phyloP scores from a whole-genome alignment of 2,329 filamentous ascomycete genomes.

The Parastagonospora nodorum region DNA sequence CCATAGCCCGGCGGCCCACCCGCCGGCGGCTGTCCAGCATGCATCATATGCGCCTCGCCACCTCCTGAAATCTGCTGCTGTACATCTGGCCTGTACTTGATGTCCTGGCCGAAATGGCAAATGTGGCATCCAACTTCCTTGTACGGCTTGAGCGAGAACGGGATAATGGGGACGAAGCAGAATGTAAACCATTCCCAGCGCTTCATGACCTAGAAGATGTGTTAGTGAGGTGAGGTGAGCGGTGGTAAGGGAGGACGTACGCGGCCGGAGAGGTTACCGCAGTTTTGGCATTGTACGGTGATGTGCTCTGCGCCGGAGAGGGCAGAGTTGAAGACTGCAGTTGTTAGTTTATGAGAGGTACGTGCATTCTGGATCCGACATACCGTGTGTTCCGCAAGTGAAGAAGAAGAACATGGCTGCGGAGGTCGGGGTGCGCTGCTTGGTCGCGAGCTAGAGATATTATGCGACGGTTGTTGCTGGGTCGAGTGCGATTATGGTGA shows the following conservation, averaged over 20 bases:
- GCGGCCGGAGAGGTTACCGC: conserved; percentile 55
- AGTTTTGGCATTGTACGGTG: conserved; percentile 58
- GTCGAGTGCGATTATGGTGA: background rate
- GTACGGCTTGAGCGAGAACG: conserved; percentile 63
- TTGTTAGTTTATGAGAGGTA: background rate
- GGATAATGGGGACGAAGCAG: conserved; percentile 76
- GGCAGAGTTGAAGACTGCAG: conserved; percentile 51
- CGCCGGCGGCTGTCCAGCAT: conserved; percentile 15
- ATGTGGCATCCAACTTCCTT: conserved; percentile 74
- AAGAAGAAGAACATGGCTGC: conserved; percentile 55
- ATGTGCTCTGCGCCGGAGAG: conserved; percentile 56
- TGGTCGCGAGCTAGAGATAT: background rate
- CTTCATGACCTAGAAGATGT: conserved; percentile 12
- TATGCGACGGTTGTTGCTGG: background rate
- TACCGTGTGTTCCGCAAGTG: conserved; percentile 57
- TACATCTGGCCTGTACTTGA: conserved; percentile 51
- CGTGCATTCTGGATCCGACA: conserved; percentile 10
- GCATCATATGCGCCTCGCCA: conserved; percentile 23
- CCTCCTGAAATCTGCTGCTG: conserved; percentile 33
- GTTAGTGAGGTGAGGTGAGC: background rate
- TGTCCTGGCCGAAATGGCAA: conserved; percentile 74
- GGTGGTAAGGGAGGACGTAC: conserved; percentile 26
- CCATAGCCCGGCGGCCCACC: conserved; percentile 7
- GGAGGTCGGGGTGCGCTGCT: background rate
- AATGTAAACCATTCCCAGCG: conserved; percentile 71